These are phyloP conservation scores for Claviceps humidiphila DNA, from an alignment of 2,329 filamentous ascomycete species.

Conservation along the genomic window DNA sequence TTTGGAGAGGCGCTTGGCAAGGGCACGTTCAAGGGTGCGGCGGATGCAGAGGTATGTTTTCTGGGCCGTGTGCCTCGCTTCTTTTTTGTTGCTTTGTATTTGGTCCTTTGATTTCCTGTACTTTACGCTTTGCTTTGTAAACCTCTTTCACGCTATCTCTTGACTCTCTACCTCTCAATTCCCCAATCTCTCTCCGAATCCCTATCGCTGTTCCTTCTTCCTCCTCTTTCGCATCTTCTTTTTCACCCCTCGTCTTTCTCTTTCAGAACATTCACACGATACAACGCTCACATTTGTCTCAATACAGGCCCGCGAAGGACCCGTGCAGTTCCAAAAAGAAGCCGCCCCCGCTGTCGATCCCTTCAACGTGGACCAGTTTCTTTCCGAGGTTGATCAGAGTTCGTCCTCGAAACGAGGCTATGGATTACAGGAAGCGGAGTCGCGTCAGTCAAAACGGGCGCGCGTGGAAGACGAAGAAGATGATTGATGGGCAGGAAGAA, in stretches of 20 bases:
- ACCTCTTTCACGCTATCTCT: too few relatives aligned
- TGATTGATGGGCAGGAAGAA: slow-evolving; percentile 18
- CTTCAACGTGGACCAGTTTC: slow-evolving; percentile 89
- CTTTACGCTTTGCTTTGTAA: too few relatives aligned
- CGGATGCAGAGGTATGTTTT: slow-evolving; percentile 59
- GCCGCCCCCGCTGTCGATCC: slow-evolving; percentile 51
- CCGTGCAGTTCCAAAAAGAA: slow-evolving; percentile 94
- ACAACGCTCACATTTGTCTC: slow-evolving; percentile 16
- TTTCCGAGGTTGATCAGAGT: slow-evolving; percentile 61
- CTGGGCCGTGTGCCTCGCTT: neutral
- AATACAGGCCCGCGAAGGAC: slow-evolving; percentile 61
- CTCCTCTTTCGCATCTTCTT: neutral
- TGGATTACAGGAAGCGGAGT: slow-evolving; percentile 56
- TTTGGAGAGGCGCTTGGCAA: slow-evolving; percentile 79
- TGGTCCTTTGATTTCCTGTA: too few relatives aligned
- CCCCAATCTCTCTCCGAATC: neutral
- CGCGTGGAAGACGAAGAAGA: slow-evolving; percentile 62
- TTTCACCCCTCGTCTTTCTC: neutral
- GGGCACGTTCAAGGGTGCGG: slow-evolving; percentile 82
- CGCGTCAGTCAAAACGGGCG: slow-evolving; percentile 54
- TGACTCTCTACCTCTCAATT: neutral
- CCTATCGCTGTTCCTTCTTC: neutral
- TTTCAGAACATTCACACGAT: neutral
- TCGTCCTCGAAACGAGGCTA: slow-evolving; percentile 59
- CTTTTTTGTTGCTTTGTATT: too few relatives aligned